A percentile compares a stretch with the other conserved stretches of the same genome.
These are phyloP conservation scores for Hibiscus mutabilis DNA, from an alignment of 345 rosid species.

Conservation along the genomic window DNA sequence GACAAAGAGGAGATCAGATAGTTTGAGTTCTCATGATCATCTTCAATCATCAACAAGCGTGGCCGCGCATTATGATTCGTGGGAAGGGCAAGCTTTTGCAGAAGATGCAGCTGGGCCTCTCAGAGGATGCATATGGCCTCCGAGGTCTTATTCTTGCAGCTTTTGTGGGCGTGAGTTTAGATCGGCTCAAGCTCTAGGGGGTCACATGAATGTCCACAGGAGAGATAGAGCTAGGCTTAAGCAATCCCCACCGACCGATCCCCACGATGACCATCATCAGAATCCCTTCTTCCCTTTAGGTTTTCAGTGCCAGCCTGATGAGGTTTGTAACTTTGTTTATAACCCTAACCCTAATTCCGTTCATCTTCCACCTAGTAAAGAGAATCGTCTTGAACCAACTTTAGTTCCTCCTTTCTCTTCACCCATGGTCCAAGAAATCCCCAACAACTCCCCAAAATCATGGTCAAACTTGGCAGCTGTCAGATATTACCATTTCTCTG, in stretches of 20 bases:
- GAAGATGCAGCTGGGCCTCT: conserved; percentile 63
- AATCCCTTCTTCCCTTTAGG: conserved; percentile 29
- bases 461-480: conserved; percentile 22
- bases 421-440: conserved; percentile 15
- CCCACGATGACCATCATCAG: conserved; percentile 14
- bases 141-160: conserved; percentile 81
- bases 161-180: conserved; percentile 77
- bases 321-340: conserved; percentile 21
- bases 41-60: no score
- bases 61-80: conserved; percentile 66
- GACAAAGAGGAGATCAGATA: conserved; percentile 31
- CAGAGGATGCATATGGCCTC: conserved; percentile 69
- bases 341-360: conserved; percentile 63
- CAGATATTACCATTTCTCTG: conserved; percentile 19
- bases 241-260: conserved; percentile 35
- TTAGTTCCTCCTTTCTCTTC: background rate
- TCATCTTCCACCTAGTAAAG: background rate
- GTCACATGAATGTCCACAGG: conserved; percentile 73
- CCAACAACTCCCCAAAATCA: conserved; percentile 27
- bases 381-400: conserved; percentile 17
- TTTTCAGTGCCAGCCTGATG: conserved; percentile 30
- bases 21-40: conserved; percentile 31
- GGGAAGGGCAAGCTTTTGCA: conserved; percentile 90
- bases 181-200: conserved; percentile 93
- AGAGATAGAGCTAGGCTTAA: conserved; percentile 87